A percentile compares a stretch with the other conserved stretches of the same genome.
These are phyloP conservation scores for Thamnidium elegans DNA, from an alignment of 192 early-diverging fungal species.

Conservation along the genomic window DNA sequence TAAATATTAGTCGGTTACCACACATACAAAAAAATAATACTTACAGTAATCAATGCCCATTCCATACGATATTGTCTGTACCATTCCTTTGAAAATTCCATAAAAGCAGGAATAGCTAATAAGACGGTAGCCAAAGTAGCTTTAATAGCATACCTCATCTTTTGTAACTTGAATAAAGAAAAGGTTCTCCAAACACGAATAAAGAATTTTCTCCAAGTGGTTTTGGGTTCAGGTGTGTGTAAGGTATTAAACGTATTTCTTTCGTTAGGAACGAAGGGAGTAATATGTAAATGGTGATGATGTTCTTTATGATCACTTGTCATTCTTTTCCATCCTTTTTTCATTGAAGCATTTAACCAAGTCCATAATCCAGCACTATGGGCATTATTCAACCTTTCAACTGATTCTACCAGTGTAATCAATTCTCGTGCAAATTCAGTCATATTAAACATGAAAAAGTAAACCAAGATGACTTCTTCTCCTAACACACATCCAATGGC, in stretches of 20 bases:
- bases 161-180: conserved; percentile 61
- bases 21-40: background rate
- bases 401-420: conserved; percentile 39
- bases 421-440: conserved; percentile 74
- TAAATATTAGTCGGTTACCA: background rate
- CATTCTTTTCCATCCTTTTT: too few species aligned
- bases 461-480: conserved; percentile 76
- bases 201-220: conserved; percentile 45
- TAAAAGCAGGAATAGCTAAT: conserved; percentile 62
- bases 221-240: conserved; percentile 61
- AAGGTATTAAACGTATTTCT: conserved; percentile 43
- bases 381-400: conserved; percentile 18
- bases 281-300: background rate
- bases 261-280: conserved; percentile 34
- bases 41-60: conserved; percentile 74
- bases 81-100: conserved; percentile 48
- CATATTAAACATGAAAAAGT: conserved; percentile 78
- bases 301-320: background rate
- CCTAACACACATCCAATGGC: conserved; percentile 35
- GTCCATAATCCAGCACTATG: background rate
- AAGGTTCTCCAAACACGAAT: conserved; percentile 60
- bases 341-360: background rate
- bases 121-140: conserved; percentile 62
- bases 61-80: conserved; percentile 68
- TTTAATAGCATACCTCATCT: conserved; percentile 75